Evolutionary conservation across 1,284 basidiomycete genomes (phyloP).

Genomic region (Filobasidium uniguttulatum): DNA sequence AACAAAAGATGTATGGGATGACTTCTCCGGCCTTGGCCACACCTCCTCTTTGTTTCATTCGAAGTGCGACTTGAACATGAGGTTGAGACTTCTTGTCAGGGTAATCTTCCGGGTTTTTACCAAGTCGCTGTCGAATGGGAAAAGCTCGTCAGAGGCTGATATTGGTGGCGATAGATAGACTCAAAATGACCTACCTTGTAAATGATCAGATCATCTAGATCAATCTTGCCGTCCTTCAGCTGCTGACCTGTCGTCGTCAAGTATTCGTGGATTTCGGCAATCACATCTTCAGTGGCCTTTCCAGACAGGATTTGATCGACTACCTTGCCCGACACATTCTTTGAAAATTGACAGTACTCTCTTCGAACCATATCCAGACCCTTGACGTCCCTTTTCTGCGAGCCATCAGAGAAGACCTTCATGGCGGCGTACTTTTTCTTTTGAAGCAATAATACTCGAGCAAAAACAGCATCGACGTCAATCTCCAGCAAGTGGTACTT

Average conservation of each 20-base stretch:
- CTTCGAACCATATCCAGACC: conserved; percentile 98
- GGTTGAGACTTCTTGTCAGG: conserved; percentile 89
- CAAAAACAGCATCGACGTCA: conserved; percentile 88
- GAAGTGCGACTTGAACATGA: conserved; percentile 89
- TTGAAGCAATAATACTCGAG: conserved; percentile 80
- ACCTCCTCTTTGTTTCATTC: conserved; percentile 74
- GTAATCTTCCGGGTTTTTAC: conserved; percentile 91
- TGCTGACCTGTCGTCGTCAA: conserved; percentile 58
- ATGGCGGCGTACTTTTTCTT: conserved; percentile 99
- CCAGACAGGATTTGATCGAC: conserved; percentile 85
- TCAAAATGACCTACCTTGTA: conserved; percentile 51
- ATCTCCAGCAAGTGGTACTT: conserved; percentile 91
- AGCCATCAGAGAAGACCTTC: conserved; percentile 71
- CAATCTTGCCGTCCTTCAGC: conserved; percentile 61
- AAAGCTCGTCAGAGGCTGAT: neutral
- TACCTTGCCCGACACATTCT: conserved; percentile 77
- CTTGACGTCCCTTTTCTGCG: conserved; percentile 70
- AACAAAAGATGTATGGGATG: conserved; percentile 89
- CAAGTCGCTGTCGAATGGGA: conserved; percentile 52
- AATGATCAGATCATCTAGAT: conserved; percentile 86
- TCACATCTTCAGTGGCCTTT: conserved; percentile 74
- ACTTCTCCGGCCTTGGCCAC: conserved; percentile 78
- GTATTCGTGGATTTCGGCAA: conserved; percentile 88
- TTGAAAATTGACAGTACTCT: conserved; percentile 86
- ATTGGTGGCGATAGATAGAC: neutral